phyloP scores from a whole-genome alignment of 768 basidiomycete species.

The Trametopsis cervina region DNA sequence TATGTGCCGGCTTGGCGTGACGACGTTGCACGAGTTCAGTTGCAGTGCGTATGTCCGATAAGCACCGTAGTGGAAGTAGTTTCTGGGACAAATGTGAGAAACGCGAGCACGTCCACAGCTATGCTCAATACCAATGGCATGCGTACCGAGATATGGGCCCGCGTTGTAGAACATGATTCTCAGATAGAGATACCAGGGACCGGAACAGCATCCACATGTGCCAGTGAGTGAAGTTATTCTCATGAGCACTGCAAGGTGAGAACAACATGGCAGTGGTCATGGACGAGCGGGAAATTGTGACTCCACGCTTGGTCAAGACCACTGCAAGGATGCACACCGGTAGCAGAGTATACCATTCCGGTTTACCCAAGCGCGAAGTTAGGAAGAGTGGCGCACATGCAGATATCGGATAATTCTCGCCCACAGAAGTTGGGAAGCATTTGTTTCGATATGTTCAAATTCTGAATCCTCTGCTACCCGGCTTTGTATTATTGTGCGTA shows the following conservation, averaged over 20 bases:
- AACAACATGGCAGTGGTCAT: constrained; percentile 8
- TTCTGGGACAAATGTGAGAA: not conserved
- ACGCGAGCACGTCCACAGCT: not conserved
- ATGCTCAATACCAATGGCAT: not conserved
- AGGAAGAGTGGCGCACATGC: constrained; percentile 2
- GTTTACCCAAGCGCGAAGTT: not conserved
- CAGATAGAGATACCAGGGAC: not conserved
- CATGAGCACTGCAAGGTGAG: constrained; percentile 9
- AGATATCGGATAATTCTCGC: constrained; percentile 11
- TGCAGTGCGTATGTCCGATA: constrained; percentile 1
- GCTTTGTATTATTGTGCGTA: too few species aligned
- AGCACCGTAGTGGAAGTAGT: constrained; percentile 5
- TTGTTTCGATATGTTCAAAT: too few species aligned
- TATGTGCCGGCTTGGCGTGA: not conserved
- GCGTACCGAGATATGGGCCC: not conserved
- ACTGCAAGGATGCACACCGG: not conserved
- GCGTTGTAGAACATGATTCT: not conserved
- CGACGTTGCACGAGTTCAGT: not conserved
- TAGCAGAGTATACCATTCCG: not conserved
- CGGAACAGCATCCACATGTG: not conserved
- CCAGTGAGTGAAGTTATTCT: constrained; percentile 2
- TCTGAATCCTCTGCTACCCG: too few species aligned
- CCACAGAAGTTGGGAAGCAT: not conserved
- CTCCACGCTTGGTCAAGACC: constrained; percentile 7
- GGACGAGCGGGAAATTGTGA: constrained; percentile 2